These are phyloP conservation scores for Spinellus fusiger DNA, from an alignment of 192 early-diverging fungal species.

Conservation along the genomic window DNA sequence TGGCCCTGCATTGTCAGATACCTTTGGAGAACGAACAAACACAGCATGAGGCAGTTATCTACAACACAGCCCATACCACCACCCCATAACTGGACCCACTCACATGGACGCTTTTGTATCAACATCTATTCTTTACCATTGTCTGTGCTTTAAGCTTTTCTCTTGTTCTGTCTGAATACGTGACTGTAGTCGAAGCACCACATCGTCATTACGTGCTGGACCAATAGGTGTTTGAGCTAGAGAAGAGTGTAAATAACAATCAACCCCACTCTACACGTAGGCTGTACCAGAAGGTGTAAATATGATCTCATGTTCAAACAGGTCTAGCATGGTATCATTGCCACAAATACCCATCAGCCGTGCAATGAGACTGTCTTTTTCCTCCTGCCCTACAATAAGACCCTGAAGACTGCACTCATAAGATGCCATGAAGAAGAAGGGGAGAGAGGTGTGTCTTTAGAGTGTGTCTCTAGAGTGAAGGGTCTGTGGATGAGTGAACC, in stretches of 20 bases:
- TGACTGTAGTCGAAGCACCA: conserved; percentile 55
- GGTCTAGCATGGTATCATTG: conserved; percentile 43
- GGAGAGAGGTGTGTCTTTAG: too few species aligned
- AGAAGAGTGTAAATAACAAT: not conserved
- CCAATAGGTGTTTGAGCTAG: conserved; percentile 63
- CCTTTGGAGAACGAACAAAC: conserved; percentile 33
- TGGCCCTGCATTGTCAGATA: conserved; percentile 55
- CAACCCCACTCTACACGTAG: not conserved
- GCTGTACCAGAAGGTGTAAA: conserved; percentile 55
- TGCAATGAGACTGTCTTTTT: conserved; percentile 44
- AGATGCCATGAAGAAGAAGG: conserved; percentile 10
- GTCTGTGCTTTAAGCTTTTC: conserved; percentile 29
- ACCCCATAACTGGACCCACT: too few species aligned
- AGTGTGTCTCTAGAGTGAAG: too few species aligned
- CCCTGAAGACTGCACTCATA: conserved; percentile 36
- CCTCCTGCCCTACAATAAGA: conserved; percentile 16
- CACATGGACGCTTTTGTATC: not conserved
- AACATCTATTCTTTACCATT: conserved; percentile 27
- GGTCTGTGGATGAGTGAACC: too few species aligned
- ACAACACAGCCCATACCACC: too few species aligned
- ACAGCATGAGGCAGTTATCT: too few species aligned
- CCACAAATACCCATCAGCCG: conserved; percentile 66
- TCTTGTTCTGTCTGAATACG: conserved; percentile 40
- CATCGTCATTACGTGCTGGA: conserved; percentile 68
- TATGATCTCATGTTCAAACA: conserved; percentile 63